These are phyloP conservation scores for Trifolium repens DNA, from an alignment of 306 rosid species.

Conservation along the genomic window DNA sequence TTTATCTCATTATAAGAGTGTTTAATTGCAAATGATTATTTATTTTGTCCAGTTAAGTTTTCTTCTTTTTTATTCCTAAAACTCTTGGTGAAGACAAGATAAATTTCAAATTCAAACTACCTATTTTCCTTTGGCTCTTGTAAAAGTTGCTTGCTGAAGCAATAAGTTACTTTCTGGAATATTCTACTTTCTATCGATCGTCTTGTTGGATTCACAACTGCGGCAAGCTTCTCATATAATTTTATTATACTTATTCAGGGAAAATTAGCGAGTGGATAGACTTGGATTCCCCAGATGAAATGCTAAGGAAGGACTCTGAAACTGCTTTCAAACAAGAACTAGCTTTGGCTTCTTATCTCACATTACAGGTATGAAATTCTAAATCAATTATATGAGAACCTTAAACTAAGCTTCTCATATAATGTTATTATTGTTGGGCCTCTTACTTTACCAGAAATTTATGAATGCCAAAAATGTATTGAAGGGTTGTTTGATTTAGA, in stretches of 20 bases:
- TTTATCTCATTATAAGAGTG: not conserved
- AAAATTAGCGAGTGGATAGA: constrained; percentile 26
- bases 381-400: not conserved
- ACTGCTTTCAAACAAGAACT: constrained; percentile 12
- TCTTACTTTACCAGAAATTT: not conserved
- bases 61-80: not conserved
- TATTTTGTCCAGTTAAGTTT: not conserved
- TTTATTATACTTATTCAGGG: constrained; percentile 14
- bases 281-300: constrained; percentile 6
- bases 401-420: too few species aligned
- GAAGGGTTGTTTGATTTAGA: too few species aligned
- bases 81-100: not conserved
- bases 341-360: constrained; percentile 7
- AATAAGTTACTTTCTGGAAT: not conserved
- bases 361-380: constrained; percentile 3
- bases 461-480: not conserved
- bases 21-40: not conserved
- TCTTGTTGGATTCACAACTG: not conserved
- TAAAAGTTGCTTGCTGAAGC: not conserved
- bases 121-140: not conserved
- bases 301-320: constrained; percentile 20
- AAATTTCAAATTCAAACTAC: not conserved
- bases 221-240: not conserved
- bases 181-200: not conserved
- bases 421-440: not conserved